Conservation (phyloP, 2,329 filamentous ascomycete species). For the Alternaria sp. region DNA sequence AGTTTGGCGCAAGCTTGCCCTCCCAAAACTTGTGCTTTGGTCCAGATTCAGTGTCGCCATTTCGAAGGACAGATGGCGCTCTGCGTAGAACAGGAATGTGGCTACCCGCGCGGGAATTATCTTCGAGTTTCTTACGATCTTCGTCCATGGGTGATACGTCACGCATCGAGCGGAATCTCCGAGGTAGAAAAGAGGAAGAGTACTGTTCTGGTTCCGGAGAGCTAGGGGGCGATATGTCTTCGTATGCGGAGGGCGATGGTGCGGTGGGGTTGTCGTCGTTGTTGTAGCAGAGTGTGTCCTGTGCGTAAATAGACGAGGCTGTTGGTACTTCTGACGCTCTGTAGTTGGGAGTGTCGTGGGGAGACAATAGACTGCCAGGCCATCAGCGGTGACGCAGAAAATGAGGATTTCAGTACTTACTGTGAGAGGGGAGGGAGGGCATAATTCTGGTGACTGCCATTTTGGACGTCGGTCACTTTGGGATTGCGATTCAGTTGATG, state of each 20-base stretch:
- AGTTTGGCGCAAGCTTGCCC: slow-evolving; percentile 47
- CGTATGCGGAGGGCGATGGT: slow-evolving; percentile 36
- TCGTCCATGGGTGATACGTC: slow-evolving; percentile 55
- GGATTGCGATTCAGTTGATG: slow-evolving; percentile 53
- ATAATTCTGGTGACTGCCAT: slow-evolving; percentile 41
- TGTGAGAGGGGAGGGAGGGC: slow-evolving; percentile 28
- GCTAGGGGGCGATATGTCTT: slow-evolving; percentile 51
- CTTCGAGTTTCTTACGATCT: slow-evolving; percentile 29
- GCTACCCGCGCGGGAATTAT: slow-evolving; percentile 25
- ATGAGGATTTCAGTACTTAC: slow-evolving; percentile 33
- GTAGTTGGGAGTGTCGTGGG: slow-evolving; percentile 34
- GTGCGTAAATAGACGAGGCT: slow-evolving; percentile 69
- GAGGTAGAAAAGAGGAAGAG: slow-evolving; percentile 30
- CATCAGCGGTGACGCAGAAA: slow-evolving; percentile 6
- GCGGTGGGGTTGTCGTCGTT: slow-evolving; percentile 34
- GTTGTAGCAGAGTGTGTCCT: slow-evolving; percentile 57
- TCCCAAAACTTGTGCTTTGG: slow-evolving; percentile 49
- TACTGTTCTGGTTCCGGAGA: slow-evolving; percentile 49
- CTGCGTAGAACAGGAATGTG: slow-evolving; percentile 50
- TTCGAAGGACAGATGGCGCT: slow-evolving; percentile 35
- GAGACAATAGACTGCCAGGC: slow-evolving; percentile 33
- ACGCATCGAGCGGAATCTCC: slow-evolving; percentile 47
- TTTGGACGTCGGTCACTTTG: slow-evolving; percentile 42
- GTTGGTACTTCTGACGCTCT: slow-evolving; percentile 42
- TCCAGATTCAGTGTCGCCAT: slow-evolving; percentile 26